A percentile compares a stretch with the other conserved stretches of the same genome.
phyloP scores from a whole-genome alignment of 1,139 yeast species.

The Hansenula sp. region DNA sequence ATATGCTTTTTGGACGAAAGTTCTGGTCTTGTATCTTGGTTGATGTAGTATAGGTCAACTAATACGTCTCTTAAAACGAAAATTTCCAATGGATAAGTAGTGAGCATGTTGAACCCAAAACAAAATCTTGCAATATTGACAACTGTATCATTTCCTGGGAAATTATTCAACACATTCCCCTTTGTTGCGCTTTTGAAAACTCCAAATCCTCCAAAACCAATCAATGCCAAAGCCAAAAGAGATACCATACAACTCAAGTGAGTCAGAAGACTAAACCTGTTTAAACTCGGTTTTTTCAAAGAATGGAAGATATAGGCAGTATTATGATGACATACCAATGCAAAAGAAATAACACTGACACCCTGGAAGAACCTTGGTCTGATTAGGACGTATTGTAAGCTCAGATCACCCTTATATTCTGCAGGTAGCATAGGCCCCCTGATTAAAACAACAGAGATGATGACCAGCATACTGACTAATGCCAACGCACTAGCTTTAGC shows the following conservation, averaged over 20 bases:
- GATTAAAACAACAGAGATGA: conserved; percentile 67
- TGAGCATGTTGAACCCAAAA: conserved; percentile 91
- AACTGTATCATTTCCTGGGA: conserved; percentile 66
- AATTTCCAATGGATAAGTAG: conserved; percentile 87
- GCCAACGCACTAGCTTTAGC: conserved; percentile 92
- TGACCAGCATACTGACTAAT: conserved; percentile 74
- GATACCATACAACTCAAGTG: conserved; percentile 83
- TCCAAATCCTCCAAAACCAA: conserved; percentile 79
- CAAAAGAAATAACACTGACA: conserved; percentile 86
- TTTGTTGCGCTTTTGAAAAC: conserved; percentile 75
- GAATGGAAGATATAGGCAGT: conserved; percentile 88
- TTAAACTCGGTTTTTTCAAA: conserved; percentile 68
- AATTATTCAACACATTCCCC: conserved; percentile 85
- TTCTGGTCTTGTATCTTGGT: conserved; percentile 27
- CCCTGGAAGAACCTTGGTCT: conserved; percentile 79
- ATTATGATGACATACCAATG: conserved; percentile 93
- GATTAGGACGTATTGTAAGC: conserved; percentile 47
- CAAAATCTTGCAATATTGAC: conserved; percentile 87
- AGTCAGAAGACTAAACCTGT: conserved; percentile 70
- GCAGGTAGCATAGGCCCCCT: conserved; percentile 65
- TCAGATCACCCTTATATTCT: conserved; percentile 43
- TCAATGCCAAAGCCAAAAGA: conserved; percentile 70
- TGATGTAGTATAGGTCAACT: conserved; percentile 51
- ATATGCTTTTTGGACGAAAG: conserved; percentile 51
- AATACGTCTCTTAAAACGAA: conserved; percentile 87